phyloP scores from a whole-genome alignment of 768 basidiomycete genomes.

The Macrolepiota fuliginosa region DNA sequence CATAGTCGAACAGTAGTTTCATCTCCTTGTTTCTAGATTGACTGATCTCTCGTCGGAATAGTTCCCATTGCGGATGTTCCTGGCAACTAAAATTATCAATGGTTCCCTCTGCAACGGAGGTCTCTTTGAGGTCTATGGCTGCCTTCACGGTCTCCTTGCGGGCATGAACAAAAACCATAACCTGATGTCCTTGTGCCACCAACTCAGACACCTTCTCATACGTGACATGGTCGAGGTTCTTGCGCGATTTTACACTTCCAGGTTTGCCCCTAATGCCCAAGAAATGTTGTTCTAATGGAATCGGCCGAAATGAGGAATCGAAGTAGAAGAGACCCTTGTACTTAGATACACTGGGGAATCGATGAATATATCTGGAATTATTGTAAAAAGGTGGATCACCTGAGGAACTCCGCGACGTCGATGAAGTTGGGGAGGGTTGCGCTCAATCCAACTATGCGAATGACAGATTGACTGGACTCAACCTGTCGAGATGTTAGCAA shows the following conservation, averaged over 20 bases:
- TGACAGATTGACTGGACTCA: constrained; percentile 93
- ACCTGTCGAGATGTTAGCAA: constrained; percentile 49
- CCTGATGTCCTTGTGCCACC: constrained; percentile 91
- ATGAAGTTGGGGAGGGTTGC: constrained; percentile 97
- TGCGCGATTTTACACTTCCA: constrained; percentile 66
- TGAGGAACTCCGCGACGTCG: constrained; percentile 93
- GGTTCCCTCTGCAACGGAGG: constrained; percentile 66
- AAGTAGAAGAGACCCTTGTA: constrained; percentile 94
- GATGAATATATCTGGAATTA: neutral
- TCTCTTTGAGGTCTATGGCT: constrained; percentile 76
- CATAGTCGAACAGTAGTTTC: constrained; percentile 88
- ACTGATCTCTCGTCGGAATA: constrained; percentile 76
- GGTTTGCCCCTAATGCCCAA: constrained; percentile 90
- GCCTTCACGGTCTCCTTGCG: constrained; percentile 97
- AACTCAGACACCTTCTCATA: constrained; percentile 90
- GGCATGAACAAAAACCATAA: constrained; percentile 99
- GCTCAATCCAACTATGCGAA: constrained; percentile 93
- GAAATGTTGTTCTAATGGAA: constrained; percentile 97
- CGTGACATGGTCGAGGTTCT: constrained; percentile 84
- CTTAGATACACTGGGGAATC: constrained; percentile 68
- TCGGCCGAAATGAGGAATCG: constrained; percentile 94
- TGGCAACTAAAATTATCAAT: constrained; percentile 77
- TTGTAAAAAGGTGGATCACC: constrained; percentile 39
- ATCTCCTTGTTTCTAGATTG: constrained; percentile 93
- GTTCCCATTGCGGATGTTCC: constrained; percentile 74